phyloP scores from a whole-genome alignment of 768 basidiomycete genomes.

The Auricularia auricula-judae region DNA sequence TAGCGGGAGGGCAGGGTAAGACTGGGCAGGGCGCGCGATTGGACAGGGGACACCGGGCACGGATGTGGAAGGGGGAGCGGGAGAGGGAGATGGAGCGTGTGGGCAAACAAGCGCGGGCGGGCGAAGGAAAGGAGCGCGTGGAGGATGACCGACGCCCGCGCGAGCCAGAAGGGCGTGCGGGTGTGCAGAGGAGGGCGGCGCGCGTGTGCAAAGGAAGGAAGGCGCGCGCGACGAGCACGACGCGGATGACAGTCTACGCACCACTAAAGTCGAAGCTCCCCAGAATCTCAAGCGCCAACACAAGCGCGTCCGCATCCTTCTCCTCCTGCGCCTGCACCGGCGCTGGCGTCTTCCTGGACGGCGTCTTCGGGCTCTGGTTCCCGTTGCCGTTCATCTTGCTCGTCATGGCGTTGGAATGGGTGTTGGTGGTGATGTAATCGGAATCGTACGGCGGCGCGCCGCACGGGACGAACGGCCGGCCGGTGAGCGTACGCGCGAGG shows the following conservation, averaged over 20 bases:
- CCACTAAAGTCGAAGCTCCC: slow-evolving; percentile 84
- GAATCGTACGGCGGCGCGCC: slow-evolving; percentile 49
- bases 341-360: background rate
- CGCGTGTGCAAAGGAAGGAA: background rate
- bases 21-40: background rate
- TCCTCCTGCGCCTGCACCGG: too few species aligned
- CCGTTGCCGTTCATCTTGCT: too few species aligned
- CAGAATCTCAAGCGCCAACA: slow-evolving; percentile 75
- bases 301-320: slow-evolving; percentile 25
- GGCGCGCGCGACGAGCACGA: too few species aligned
- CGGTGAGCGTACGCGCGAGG: slow-evolving; percentile 68
- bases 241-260: background rate
- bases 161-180: too few species aligned
- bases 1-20: background rate
- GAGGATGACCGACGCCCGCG: too few species aligned
- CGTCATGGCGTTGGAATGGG: too few species aligned
- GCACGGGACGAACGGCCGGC: slow-evolving; percentile 76
- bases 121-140: too few species aligned
- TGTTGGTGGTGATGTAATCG: background rate
- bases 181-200: too few species aligned
- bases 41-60: too few species aligned
- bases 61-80: background rate
- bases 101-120: too few species aligned
- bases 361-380: background rate
- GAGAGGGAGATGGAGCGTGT: background rate